These are phyloP conservation scores for Xylariaceae sp. DNA, from an alignment of 2,329 filamentous ascomycete species.

Conservation along the genomic window DNA sequence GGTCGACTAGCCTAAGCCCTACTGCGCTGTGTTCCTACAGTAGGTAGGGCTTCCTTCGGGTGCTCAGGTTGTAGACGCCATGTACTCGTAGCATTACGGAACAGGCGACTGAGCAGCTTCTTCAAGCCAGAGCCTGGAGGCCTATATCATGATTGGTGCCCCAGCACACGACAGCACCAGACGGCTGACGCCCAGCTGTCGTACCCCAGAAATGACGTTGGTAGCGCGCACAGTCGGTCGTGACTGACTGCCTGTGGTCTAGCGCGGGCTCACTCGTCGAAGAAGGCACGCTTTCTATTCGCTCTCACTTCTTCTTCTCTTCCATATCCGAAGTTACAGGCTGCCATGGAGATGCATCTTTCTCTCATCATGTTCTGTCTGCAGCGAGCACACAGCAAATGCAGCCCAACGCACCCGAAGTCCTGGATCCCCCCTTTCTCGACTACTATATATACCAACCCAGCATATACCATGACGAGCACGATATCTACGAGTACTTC, in stretches of 20 bases:
- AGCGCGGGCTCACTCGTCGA: slow-evolving; percentile 8
- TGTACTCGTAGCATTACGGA: not conserved
- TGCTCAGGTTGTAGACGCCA: not conserved
- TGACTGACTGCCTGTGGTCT: not conserved
- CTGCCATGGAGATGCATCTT: slow-evolving; percentile 7
- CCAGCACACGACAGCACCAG: not conserved
- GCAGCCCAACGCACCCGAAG: slow-evolving; percentile 13
- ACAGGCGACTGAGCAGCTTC: too few relatives aligned
- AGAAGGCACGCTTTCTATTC: not conserved
- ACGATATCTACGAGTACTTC: not conserved
- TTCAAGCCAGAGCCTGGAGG: not conserved
- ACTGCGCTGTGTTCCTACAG: not conserved
- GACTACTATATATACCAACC: not conserved
- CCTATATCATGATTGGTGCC: not conserved
- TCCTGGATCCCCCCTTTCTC: slow-evolving; percentile 13
- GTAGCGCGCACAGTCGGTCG: slow-evolving; percentile 2
- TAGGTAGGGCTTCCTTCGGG: not conserved
- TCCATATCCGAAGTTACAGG: not conserved
- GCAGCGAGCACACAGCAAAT: slow-evolving; percentile 7
- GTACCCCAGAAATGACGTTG: slow-evolving; percentile 1
- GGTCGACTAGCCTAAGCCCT: slow-evolving; percentile 5
- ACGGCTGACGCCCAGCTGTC: slow-evolving; percentile 7
- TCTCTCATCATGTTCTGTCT: not conserved
- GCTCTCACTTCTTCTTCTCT: not conserved
- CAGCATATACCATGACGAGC: not conserved